phyloP scores from a whole-genome alignment of 306 rosid species.

The Casuarina cunninghamiana region DNA sequence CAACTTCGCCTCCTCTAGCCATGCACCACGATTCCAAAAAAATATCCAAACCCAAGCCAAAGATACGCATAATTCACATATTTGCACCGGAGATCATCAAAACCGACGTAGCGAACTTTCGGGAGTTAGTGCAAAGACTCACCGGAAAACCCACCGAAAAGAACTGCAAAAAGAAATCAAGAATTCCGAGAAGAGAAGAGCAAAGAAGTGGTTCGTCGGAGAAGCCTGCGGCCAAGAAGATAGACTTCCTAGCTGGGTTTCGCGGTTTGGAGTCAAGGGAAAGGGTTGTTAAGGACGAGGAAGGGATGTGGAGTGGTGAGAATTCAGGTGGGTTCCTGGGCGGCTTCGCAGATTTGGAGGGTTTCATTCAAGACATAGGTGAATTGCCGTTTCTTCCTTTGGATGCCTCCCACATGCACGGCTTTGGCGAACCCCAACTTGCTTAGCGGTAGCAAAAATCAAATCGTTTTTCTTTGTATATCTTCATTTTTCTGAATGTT shows the following conservation, averaged over 20 bases:
- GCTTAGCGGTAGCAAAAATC: conserved; percentile 8
- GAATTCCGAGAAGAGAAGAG: conserved; percentile 16
- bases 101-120: conserved; percentile 77
- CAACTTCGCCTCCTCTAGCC: conserved; percentile 34
- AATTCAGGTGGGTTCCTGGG: conserved; percentile 56
- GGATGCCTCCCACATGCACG: conserved; percentile 54
- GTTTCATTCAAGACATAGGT: conserved; percentile 63
- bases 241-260: conserved; percentile 33
- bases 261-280: conserved; percentile 40
- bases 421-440: conserved; percentile 55
- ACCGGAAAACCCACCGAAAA: conserved; percentile 71
- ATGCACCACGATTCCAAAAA: conserved; percentile 56
- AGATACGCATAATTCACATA: conserved; percentile 86
- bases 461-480: neutral
- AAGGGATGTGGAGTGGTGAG: conserved; percentile 48
- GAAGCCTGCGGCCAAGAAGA: conserved; percentile 21
- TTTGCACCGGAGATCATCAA: conserved; percentile 87
- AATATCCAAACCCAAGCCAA: conserved; percentile 67
- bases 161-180: conserved; percentile 22
- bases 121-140: conserved; percentile 77
- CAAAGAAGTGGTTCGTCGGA: conserved; percentile 25
- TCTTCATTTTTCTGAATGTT: neutral
- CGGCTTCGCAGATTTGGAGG: conserved; percentile 73
- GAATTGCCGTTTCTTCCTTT: conserved; percentile 57
- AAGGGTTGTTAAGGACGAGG: conserved; percentile 35